Evolutionary conservation across 768 basidiomycete genomes (phyloP).

Genomic region (Leucosporidium creatinivorum): DNA sequence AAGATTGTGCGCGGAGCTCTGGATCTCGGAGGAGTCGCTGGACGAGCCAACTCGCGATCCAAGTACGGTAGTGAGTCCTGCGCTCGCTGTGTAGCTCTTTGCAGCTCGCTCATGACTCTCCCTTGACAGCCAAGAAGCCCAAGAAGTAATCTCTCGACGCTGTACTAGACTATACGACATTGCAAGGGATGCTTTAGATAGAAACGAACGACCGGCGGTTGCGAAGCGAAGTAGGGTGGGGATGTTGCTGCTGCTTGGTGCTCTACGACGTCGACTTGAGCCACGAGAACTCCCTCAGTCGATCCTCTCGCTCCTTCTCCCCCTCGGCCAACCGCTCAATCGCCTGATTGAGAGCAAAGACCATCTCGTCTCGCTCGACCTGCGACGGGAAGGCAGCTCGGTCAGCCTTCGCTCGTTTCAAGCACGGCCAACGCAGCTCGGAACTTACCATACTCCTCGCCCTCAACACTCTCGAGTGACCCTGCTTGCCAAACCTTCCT

Average conservation of each 20-base stretch:
- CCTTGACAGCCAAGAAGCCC: conserved; percentile 66
- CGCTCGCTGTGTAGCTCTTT: conserved; percentile 4
- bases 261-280: neutral
- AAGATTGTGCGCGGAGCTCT: conserved; percentile 87
- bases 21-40: conserved; percentile 84
- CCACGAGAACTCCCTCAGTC: conserved; percentile 49
- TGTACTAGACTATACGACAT: too few species aligned
- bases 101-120: neutral
- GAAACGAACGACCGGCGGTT: neutral
- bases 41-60: conserved; percentile 70
- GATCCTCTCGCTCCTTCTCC: conserved; percentile 57
- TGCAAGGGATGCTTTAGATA: neutral
- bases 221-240: too few species aligned
- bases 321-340: conserved; percentile 70
- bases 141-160: conserved; percentile 44
- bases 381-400: neutral
- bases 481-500: conserved; percentile 51
- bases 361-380: conserved; percentile 81
- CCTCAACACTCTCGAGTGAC: conserved; percentile 60
- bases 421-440: neutral
- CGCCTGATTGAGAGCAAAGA: conserved; percentile 83
- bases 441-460: conserved; percentile 61
- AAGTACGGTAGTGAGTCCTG: conserved; percentile 61
- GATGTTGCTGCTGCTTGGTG: neutral
- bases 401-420: too few species aligned